Evolutionary conservation across 306 rosid species (phyloP), one percentile per base, ranked within the genome.

Genomic region (Dryas drummondii): DNA sequence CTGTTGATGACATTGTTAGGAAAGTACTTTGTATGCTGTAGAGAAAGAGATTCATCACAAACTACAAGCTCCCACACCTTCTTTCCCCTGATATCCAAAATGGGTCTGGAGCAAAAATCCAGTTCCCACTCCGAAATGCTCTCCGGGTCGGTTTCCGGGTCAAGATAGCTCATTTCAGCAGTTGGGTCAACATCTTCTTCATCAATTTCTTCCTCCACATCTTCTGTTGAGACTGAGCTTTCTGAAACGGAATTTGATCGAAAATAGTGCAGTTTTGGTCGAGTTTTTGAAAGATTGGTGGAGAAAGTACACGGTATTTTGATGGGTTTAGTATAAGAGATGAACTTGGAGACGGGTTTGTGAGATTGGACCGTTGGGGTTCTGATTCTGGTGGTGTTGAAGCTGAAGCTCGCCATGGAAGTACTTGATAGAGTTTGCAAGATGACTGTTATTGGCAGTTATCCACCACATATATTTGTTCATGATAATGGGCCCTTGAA

Each of bases 71-170:
- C 99, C 99, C 98, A 94, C 14, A 94, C 52, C 89, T 94, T 94
- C 88, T 94, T 94, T 61, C 99, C 99, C 76, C 97, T 85, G 2
- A 80, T 80, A 79, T 94, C 99, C 46, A 91, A 84, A 47, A 94
- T 91, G 57, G 99, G 97, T 32, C 99, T 86, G 4, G 99, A 94
- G 86, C 99, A 94, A 74, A 94, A 94, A 49, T 94, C 99, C 53
- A 94, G 60, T 22, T 94, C 99, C 99, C 99, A 91, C 74, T 89
- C 96, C 10, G 78, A 76, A n/a, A 94, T 73, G 70, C 82, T 78
- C 50, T 75, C 79, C 19, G 92, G 88, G 42, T 90, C 93, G 5
- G 87, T 81, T 78, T 86, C 93, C 0, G 97, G 86, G 69, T 94
- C 98, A 7, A 94, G 84, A 71, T 79, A 94, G 73, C 91, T 80